phyloP scores from a whole-genome alignment of 352 stramenopile genomes.

The Globisporangium canariense region DNA sequence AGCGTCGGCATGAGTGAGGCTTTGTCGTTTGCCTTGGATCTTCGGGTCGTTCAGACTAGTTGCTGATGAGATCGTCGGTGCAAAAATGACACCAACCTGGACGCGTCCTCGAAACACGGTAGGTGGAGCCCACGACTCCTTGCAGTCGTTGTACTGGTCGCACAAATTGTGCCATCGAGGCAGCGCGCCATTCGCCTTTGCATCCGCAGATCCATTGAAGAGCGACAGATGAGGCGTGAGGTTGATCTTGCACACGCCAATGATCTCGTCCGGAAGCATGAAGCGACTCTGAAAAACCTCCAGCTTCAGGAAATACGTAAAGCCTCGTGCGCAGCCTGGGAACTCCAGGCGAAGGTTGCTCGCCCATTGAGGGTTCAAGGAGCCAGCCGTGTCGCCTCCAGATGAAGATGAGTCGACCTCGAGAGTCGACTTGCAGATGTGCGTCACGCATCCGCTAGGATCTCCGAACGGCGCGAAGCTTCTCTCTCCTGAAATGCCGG shows the following conservation, averaged over 20 bases:
- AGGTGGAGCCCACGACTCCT: conserved; percentile 78
- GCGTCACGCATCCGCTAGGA: conserved; percentile 70
- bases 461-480: conserved; percentile 69
- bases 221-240: conserved; percentile 79
- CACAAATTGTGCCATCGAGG: conserved; percentile 84
- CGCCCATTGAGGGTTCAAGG: conserved; percentile 58
- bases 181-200: conserved; percentile 75
- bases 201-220: conserved; percentile 73
- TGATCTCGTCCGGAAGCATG: conserved; percentile 71
- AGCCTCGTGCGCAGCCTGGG: conserved; percentile 65
- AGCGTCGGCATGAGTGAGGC: conserved; percentile 12
- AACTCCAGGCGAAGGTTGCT: conserved; percentile 79
- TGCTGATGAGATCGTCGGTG: conserved; percentile 53
- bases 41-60: conserved; percentile 45
- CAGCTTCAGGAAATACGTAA: conserved; percentile 76
- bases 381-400: conserved; percentile 8
- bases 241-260: conserved; percentile 85
- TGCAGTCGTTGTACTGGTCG: conserved; percentile 85
- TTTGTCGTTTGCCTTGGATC: conserved; percentile 34
- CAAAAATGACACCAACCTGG: conserved; percentile 77
- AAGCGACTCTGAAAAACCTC: conserved; percentile 85
- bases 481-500: conserved; percentile 71
- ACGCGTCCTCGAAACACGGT: conserved; percentile 79
- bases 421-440: conserved; percentile 51
- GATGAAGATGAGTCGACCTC: conserved; percentile 16